Conservation (phyloP, 495 filamentous ascomycete species). For the Cladorrhinum samala region DNA sequence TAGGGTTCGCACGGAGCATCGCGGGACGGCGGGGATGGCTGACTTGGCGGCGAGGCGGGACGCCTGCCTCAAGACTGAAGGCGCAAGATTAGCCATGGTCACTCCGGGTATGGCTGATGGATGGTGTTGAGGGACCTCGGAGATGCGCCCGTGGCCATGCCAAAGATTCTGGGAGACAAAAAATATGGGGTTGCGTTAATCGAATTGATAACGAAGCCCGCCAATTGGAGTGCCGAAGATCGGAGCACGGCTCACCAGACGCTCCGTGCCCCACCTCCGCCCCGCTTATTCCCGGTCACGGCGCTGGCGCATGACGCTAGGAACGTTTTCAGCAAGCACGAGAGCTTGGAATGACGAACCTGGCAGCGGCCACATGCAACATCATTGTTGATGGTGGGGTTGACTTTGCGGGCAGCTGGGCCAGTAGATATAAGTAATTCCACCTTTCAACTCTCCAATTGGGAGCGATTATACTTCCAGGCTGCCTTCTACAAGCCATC, state of each 20-base stretch:
- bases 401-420: no score
- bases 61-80: slow-evolving; percentile 69
- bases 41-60: slow-evolving; percentile 61
- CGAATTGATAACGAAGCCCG: neutral
- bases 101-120: slow-evolving; percentile 2
- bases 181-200: slow-evolving; percentile 2
- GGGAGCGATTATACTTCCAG: no score
- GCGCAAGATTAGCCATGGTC: slow-evolving; percentile 66
- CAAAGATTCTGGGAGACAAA: slow-evolving; percentile 8
- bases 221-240: slow-evolving; percentile 1
- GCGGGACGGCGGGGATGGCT: slow-evolving; percentile 39
- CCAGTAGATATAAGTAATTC: no score
- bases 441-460: neutral
- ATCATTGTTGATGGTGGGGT: neutral
- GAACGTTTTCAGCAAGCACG: neutral
- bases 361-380: slow-evolving; percentile 1
- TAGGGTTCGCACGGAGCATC: slow-evolving; percentile 40
- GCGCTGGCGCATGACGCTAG: slow-evolving; percentile 11
- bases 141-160: slow-evolving; percentile 10
- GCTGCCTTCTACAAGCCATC: no score
- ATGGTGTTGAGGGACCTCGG: slow-evolving; percentile 12
- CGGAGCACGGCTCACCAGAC: neutral
- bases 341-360: slow-evolving; percentile 2
- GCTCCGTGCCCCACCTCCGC: neutral
- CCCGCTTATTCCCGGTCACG: slow-evolving; percentile 6